Base-by-base conservation (phyloP, 306 rosid genomes). In the Begonia fuchsioides region DNA sequence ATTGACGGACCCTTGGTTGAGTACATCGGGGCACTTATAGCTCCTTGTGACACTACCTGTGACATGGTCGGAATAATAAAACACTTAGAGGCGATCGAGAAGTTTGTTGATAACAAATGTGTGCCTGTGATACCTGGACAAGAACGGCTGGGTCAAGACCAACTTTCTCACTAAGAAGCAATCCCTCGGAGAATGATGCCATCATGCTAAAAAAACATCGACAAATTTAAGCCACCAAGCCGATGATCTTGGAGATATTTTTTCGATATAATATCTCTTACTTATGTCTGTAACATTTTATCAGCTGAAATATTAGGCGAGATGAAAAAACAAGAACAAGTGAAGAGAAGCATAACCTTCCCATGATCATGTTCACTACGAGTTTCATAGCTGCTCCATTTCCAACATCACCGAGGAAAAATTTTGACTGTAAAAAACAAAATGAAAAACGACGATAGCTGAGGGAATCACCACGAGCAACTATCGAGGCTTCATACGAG, bases 301-400 rank as follows among this genome's bases (percentile, higher is more conserved):
- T 2, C 3, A 4, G 2, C 2, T 4, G 58, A 43, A 61, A 64
- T n/a, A n/a, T n/a, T n/a, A n/a, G n/a, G n/a, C n/a, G n/a, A 52
- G 41, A 17, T 13, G n/a, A 52, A 68, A 61, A n/a, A 13, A 50
- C 16, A 11, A 46, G 10, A 46, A 46, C 9, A n/a, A 46, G 50
- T 13, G 35, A 18, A n/a, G 12, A 47, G 40, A 39, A 14, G 57
- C 45, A 62, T 10, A 48, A 90, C 98, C 95, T 81, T 72, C 98
- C 98, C 95, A 90, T 85, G 68, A 90, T 76, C 98, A 90, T 84
- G 65, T 90, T 90, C 62, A 90, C 98, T 38, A 90, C 87, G 9
- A 90, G 85, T 73, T 90, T 81, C 95, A 90, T 90, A 38, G 95
- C 94, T 60, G 98, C 98, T 59, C 98, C 98, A 43, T 90, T 76